Percentiles rank a stretch among this genome's conserved stretches.
These are phyloP conservation scores for Arthrobotrys sinensis DNA, from an alignment of 2,329 filamentous ascomycete genomes.

Conservation along the genomic window DNA sequence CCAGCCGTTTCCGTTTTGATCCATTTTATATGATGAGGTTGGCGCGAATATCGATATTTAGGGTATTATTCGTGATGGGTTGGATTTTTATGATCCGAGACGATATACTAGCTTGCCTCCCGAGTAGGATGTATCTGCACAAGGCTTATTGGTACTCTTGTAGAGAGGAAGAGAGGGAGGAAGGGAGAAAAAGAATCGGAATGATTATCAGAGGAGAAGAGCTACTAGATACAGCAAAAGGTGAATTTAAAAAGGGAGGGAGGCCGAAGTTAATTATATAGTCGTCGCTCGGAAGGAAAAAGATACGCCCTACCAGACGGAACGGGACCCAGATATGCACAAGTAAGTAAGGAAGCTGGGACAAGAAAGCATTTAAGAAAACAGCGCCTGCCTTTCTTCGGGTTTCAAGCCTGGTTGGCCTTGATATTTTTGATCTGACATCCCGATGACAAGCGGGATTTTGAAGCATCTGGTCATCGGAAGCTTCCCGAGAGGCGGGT, in stretches of 20 bases:
- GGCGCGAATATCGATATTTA: not conserved
- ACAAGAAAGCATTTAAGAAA: slow-evolving; percentile 11
- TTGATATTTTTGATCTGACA: slow-evolving; percentile 28
- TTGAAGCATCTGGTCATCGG: slow-evolving; percentile 44
- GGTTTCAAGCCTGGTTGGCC: slow-evolving; percentile 12
- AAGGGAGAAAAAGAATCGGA: not conserved
- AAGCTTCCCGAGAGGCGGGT: slow-evolving; percentile 54
- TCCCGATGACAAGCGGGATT: slow-evolving; percentile 59
- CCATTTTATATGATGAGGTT: slow-evolving; percentile 66
- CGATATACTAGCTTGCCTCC: slow-evolving; percentile 13
- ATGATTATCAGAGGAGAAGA: not conserved
- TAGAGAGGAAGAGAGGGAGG: not conserved
- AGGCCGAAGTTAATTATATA: slow-evolving; percentile 20
- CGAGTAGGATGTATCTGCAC: slow-evolving; percentile 5
- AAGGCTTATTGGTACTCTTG: not conserved
- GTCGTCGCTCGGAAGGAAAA: slow-evolving; percentile 9
- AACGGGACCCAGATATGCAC: not conserved
- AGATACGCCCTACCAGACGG: not conserved
- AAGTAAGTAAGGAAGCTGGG: not conserved
- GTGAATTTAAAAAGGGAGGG: not conserved
- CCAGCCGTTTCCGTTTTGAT: slow-evolving; percentile 68
- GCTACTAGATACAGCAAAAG: too few species aligned
- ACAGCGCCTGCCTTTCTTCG: slow-evolving; percentile 15
- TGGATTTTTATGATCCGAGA: too few species aligned
- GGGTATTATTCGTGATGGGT: too few species aligned